Conservation (phyloP, 2,329 filamentous ascomycete genomes). For the Hypoxylon sp. region DNA sequence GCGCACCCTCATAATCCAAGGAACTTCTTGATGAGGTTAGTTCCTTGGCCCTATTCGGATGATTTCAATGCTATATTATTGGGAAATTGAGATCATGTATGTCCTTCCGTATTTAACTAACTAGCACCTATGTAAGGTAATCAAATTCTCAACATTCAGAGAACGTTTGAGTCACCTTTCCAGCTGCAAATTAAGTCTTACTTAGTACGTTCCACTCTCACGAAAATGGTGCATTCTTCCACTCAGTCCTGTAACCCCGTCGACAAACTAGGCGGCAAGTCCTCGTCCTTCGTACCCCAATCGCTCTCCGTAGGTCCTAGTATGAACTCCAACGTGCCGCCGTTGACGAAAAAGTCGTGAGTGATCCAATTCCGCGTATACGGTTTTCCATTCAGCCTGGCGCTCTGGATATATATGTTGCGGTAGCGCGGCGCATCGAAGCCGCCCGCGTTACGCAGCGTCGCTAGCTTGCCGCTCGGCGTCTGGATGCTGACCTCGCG, state of each 20-base stretch:
- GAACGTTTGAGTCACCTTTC: not conserved
- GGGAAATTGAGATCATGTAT: not conserved
- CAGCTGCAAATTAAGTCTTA: not conserved
- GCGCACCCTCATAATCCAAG: not conserved
- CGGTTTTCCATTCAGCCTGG: slow-evolving; percentile 67
- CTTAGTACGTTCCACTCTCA: not conserved
- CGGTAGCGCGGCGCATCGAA: slow-evolving; percentile 50
- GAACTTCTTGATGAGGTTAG: no score
- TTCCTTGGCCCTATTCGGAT: not conserved
- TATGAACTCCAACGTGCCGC: slow-evolving; percentile 71
- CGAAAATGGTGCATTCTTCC: not conserved
- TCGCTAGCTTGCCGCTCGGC: slow-evolving; percentile 65
- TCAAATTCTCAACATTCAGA: not conserved
- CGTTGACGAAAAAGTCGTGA: slow-evolving; percentile 73
- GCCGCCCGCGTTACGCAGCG: slow-evolving; percentile 59
- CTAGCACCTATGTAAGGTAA: not conserved
- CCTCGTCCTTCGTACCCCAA: slow-evolving; percentile 71
- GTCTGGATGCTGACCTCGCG: slow-evolving; percentile 60
- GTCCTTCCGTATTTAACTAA: not conserved
- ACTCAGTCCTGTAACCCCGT: slow-evolving; percentile 42
- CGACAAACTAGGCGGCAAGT: slow-evolving; percentile 70
- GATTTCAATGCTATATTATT: no score
- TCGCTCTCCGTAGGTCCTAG: slow-evolving; percentile 67
- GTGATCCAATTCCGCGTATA: slow-evolving; percentile 75
- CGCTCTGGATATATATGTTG: slow-evolving; percentile 73